Evolutionary conservation across 1,139 yeast species (phyloP), one percentile per base, ranked within the genome.

Genomic region (Blastobotrys apis): DNA sequence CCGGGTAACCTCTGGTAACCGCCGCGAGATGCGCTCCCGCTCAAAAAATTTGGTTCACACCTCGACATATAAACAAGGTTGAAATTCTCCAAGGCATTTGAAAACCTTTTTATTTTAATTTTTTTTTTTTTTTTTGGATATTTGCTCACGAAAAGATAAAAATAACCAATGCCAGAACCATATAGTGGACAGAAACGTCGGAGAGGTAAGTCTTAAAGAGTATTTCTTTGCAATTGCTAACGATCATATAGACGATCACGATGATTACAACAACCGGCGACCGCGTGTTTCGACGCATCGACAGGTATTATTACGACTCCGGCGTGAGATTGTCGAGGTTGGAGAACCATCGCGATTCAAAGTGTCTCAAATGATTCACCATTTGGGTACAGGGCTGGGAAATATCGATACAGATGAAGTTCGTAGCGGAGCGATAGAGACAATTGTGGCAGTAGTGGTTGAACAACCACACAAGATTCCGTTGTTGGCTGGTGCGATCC

Each of bases 391-490:
- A 79, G 50, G 78, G 71, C 49, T 90, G 83, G 13, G 80, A 80
- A 44, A 41, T 19, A 47, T 53, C 54, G 87, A 79, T 53, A 75
- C 74, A 48, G 84, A 81, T 47, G 82, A 78, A 51, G 75, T 82
- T 51, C 73, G 87, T 48, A 68, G 66, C 41, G 77, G 82, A 15
- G 70, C 84, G 19, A 69, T 83, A 55, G 72, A 74, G 43, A 84
- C 88, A 1, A 64, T 87, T 26, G 73, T 74, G 48, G 87, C 95
- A 1, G 77, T 85, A 35, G 72, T 84, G 8, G 66, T 76, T 33
- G 98, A 92, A 64, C 97, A 90, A 64, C 97, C 97, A 1, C 95
- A 90, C 55, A 92, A 90, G 62, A 77, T 83, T 49, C 78, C 81
- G 21, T 77, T 83, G 20, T 67, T 90, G 48, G 75, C 87, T 26